These are phyloP conservation scores for Lactarius quietus DNA, from an alignment of 768 basidiomycete species.

Conservation along the genomic window DNA sequence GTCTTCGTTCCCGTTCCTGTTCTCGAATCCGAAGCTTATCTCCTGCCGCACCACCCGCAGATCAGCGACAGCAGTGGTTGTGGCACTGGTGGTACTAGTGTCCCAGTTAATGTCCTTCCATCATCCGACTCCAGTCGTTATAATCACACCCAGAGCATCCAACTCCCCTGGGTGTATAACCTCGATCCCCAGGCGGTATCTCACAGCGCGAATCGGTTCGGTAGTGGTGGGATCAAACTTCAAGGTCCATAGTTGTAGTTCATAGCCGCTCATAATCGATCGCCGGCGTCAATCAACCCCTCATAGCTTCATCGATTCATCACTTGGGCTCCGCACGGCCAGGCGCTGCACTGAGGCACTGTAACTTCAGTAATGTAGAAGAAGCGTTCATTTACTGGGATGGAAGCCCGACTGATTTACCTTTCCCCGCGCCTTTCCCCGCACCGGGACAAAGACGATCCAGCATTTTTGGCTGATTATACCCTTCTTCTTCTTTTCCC, in stretches of 20 bases:
- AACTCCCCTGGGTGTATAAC: slow-evolving; percentile 54
- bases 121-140: slow-evolving; percentile 60
- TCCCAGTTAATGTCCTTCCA: slow-evolving; percentile 50
- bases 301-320: too few species aligned
- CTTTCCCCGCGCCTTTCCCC: too few species aligned
- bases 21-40: not conserved
- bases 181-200: slow-evolving; percentile 60
- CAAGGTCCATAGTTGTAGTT: not conserved
- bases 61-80: slow-evolving; percentile 59
- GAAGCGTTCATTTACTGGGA: too few species aligned
- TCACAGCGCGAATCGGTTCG: slow-evolving; percentile 62
- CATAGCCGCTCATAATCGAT: not conserved
- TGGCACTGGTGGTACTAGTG: slow-evolving; percentile 73
- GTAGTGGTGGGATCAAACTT: slow-evolving; percentile 57
- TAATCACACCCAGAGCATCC: slow-evolving; percentile 43
- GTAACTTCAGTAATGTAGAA: too few species aligned
- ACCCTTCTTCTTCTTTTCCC: slow-evolving; percentile 22
- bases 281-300: not conserved
- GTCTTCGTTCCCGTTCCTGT: not conserved
- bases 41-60: slow-evolving; percentile 32
- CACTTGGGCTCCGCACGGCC: slow-evolving; percentile 7
- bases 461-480: too few species aligned
- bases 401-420: too few species aligned
- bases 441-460: too few species aligned
- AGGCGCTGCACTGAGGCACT: too few species aligned